Conservation (phyloP, 371 early-diverging fungal genomes). For the Mucor saturninus region DNA sequence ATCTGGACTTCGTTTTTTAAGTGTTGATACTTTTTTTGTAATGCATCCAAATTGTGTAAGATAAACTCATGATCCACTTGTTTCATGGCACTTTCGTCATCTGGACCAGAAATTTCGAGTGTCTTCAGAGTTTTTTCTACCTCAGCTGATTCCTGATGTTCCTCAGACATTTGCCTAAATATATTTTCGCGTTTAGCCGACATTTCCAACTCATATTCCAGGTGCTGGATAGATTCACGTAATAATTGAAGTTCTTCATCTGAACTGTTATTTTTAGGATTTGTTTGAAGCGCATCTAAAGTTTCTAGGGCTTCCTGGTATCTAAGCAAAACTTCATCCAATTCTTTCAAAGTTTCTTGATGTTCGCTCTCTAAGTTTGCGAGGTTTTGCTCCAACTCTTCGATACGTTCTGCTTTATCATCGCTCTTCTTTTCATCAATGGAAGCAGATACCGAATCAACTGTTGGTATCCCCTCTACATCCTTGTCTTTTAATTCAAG, state of each 20-base stretch:
- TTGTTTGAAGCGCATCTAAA: constrained; percentile 21
- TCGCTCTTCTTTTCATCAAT: constrained; percentile 7
- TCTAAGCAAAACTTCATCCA: constrained; percentile 41
- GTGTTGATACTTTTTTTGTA: constrained; percentile 23
- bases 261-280: neutral
- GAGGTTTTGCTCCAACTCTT: constrained; percentile 27
- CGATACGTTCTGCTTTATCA: constrained; percentile 26
- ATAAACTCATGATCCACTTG: constrained; percentile 10
- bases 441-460: neutral
- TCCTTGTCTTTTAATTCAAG: constrained; percentile 7
- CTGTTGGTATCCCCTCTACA: neutral
- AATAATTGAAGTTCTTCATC: constrained; percentile 24
- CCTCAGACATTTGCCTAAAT: constrained; percentile 27
- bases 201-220: constrained; percentile 26
- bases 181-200: constrained; percentile 20
- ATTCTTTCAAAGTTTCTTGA: constrained; percentile 40
- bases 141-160: constrained; percentile 18
- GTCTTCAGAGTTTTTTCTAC: constrained; percentile 23
- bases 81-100: neutral
- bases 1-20: constrained; percentile 10
- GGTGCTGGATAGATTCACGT: constrained; percentile 23
- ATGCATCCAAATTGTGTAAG: constrained; percentile 9
- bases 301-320: constrained; percentile 46
- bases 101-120: constrained; percentile 13
- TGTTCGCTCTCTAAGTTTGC: constrained; percentile 36